These are phyloP conservation scores for Aphanomyces cochlioides DNA, from an alignment of 352 stramenopile genomes.

Conservation along the genomic window DNA sequence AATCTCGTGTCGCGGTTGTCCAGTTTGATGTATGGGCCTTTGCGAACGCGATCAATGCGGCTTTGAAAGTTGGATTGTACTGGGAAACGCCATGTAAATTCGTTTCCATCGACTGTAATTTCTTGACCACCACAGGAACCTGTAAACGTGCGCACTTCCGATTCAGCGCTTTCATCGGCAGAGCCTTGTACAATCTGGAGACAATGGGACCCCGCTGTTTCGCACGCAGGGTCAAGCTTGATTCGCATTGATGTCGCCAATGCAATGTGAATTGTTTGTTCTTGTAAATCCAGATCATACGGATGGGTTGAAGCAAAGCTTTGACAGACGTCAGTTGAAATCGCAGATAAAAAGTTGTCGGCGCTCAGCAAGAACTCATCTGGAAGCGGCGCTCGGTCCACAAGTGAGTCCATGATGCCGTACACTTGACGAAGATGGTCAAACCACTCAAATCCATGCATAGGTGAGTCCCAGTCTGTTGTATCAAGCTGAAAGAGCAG, in stretches of 20 bases:
- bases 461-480: constrained; percentile 79
- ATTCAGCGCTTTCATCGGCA: constrained; percentile 49
- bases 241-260: constrained; percentile 81
- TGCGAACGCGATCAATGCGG: constrained; percentile 76
- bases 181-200: constrained; percentile 82
- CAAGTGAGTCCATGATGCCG: constrained; percentile 76
- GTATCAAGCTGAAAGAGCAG: constrained; percentile 79
- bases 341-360: constrained; percentile 83
- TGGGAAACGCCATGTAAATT: constrained; percentile 83
- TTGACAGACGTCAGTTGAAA: constrained; percentile 80
- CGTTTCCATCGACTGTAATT: constrained; percentile 82
- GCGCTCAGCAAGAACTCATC: constrained; percentile 86
- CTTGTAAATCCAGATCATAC: constrained; percentile 78
- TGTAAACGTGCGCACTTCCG: constrained; percentile 81
- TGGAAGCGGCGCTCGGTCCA: constrained; percentile 54
- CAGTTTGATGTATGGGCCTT: constrained; percentile 85
- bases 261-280: constrained; percentile 73
- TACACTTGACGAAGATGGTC: constrained; percentile 83
- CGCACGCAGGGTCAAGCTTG: constrained; percentile 64
- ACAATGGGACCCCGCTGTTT: constrained; percentile 83
- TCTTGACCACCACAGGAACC: constrained; percentile 75
- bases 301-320: constrained; percentile 71
- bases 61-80: constrained; percentile 88
- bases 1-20: constrained; percentile 80
- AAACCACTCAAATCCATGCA: constrained; percentile 85